Percentiles rank a stretch among this genome's conserved stretches.
Evolutionary conservation across 139 green algal species (phyloP).

Genomic region (Klebsormidium nitens): DNA sequence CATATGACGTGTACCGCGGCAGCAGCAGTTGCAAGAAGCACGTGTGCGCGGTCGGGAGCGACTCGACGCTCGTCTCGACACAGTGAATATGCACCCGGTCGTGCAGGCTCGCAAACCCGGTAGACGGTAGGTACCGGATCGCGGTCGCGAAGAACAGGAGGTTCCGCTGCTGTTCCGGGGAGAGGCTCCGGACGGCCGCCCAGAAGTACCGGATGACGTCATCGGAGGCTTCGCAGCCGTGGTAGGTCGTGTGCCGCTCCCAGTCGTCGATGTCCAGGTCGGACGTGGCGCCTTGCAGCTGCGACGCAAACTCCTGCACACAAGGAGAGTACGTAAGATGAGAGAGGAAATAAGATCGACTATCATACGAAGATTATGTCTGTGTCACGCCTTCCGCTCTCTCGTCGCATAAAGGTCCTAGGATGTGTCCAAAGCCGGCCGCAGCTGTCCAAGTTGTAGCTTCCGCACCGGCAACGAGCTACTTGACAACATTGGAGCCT

Average conservation of each 20-base stretch:
- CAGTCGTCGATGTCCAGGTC: slow-evolving; percentile 27
- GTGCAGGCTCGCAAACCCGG: slow-evolving; percentile 28
- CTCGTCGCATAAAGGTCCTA: too few relatives aligned
- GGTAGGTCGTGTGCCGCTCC: slow-evolving; percentile 20
- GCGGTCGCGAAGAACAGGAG: slow-evolving; percentile 30
- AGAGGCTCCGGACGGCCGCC: slow-evolving; percentile 16
- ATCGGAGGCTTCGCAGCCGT: too few relatives aligned
- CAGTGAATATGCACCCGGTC: slow-evolving; percentile 34
- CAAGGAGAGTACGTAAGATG: too few relatives aligned
- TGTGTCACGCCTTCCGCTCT: too few relatives aligned
- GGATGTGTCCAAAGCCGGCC: too few relatives aligned
- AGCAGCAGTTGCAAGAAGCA: slow-evolving; percentile 91
- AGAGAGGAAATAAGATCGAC: too few relatives aligned
- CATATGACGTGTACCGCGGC: slow-evolving; percentile 58
- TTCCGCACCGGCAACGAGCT: too few relatives aligned
- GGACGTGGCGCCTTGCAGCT: slow-evolving; percentile 23
- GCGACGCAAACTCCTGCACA: slow-evolving; percentile 25
- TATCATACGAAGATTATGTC: too few relatives aligned
- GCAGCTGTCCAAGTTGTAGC: too few relatives aligned
- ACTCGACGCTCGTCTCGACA: slow-evolving; percentile 2
- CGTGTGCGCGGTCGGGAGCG: slow-evolving; percentile 78
- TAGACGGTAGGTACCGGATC: slow-evolving; percentile 17
- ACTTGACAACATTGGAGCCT: too few relatives aligned
- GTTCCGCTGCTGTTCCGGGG: slow-evolving; percentile 14
- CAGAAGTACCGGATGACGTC: too few relatives aligned